Base-by-base conservation (phyloP, 352 stramenopile genomes). In the Globisporangium nagaii region DNA sequence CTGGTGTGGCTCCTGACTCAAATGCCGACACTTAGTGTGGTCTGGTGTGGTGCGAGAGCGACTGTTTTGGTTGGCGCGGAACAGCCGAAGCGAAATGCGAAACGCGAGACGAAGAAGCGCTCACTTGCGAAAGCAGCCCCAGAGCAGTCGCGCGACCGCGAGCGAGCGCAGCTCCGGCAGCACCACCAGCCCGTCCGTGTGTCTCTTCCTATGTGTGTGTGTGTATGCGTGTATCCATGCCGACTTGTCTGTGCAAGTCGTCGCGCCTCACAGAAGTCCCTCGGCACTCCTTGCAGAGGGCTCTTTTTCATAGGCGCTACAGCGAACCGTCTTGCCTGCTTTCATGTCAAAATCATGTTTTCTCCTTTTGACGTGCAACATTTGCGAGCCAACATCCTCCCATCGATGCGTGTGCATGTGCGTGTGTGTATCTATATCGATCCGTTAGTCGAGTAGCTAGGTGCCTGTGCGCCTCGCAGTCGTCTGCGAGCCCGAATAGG, bases 311-410 rank as follows among this genome's bases (percentile, higher is more conserved):
- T 49, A 53, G 53, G 43, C 31, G 53, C 53, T 20, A 60, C 9
- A 60, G 42, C 35, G 20, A 54, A 13, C 44, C 48, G 53, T 47
- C 53, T 60, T 60, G 53, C 53, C 53, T 60, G 53, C 53, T 60
- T 60, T 60, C 53, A 60, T 60, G 53, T 53, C 44, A 49, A 54
- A 42, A 60, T 45, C 53, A 57, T 36, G 50, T 42, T 57, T 20
- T 54, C 53, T 53, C 53, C 44, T 60, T 50, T 54, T 54, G 53
- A 53, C 53, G 36, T 60, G 53, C 53, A 60, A 60, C 53, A 60
- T 49, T 60, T 60, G 53, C 31, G 53, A 60, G 53, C 53, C 53
- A 17, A 60, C 42, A 60, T 42, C 22, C 19, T 10, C 4, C 24
- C n/a, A n/a, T n/a, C n/a, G n/a, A n/a, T n/a, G n/a, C n/a, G n/a